Base-by-base conservation (phyloP, 1,284 basidiomycete species). In the Fistulina hepatica region DNA sequence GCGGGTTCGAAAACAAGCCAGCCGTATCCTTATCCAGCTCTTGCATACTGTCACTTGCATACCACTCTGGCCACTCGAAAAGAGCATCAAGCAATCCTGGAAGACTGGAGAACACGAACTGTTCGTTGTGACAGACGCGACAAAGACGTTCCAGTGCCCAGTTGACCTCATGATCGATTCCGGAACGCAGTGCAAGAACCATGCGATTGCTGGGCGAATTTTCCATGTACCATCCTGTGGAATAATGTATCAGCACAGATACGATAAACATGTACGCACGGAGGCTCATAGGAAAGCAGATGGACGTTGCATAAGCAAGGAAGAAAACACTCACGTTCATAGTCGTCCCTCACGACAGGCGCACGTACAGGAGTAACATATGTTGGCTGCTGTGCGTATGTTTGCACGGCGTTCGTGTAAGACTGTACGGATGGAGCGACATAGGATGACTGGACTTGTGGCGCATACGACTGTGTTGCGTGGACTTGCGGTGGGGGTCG, bases 31-130 rank as follows among this genome's bases (percentile, higher is more conserved):
- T 61, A 49, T 67, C 60, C 6, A 74, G 76, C n/a, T n/a, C n/a
- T n/a, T n/a, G n/a, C 19, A 31, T 31, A 8, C 15, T 11, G 47
- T 73, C 67, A 2, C 52, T 59, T 35, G 68, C 64, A 49, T 76
- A 85, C 81, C 81, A 85, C 47, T 81, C 73, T 9, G 86, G 79
- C 77, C 82, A 81, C 48, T 81, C 78, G 48, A 88, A 79, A 13
- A 92, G 64, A 5, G 76, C 79, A 48, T 89, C 82, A 19, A 79
- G 72, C 25, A 90, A 63, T 4, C 83, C 83, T 0, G 82, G 81
- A 34, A 85, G 74, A 28, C 64, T 63, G 36, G 63, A 65, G 40
- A 92, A 65, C 37, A 71, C 55, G 53, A 88, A 84, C 37, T 76
- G 65, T 39, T 88, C 83, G 57, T 77, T 84, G 51, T 67, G 67